phyloP scores from a whole-genome alignment of 2,329 filamentous ascomycete genomes.

The Emmonsiellopsis sp. region DNA sequence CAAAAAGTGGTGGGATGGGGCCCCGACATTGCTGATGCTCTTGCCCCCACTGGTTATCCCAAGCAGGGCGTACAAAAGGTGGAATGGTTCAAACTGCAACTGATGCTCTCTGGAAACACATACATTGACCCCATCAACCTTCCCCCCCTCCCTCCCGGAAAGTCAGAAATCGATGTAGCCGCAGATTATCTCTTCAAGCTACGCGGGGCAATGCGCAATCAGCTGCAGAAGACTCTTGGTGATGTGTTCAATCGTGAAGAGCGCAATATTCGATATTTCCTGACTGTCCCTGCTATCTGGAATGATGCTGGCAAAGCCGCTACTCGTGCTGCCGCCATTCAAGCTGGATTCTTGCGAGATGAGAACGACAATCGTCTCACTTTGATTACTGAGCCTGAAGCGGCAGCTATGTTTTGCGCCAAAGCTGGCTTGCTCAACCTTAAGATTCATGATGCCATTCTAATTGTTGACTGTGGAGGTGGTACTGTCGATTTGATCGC shows the following conservation, averaged over 20 bases:
- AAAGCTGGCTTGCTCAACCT: conserved; percentile 93
- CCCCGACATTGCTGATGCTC: conserved; percentile 91
- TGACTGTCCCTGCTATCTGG: conserved; percentile 99
- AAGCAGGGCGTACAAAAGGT: conserved; percentile 98
- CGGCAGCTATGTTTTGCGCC: conserved; percentile 92
- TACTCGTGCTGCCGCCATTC: conserved; percentile 88
- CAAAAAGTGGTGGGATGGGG: conserved; percentile 99
- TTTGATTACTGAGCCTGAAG: conserved; percentile 91
- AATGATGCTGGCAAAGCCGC: conserved; percentile 98
- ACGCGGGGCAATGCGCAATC: conserved; percentile 90
- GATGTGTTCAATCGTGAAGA: conserved; percentile 98
- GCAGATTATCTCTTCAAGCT: conserved; percentile 98
- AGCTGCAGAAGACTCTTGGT: conserved; percentile 89
- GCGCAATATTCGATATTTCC: conserved; percentile 93
- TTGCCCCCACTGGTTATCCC: conserved; percentile 93
- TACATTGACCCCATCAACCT: conserved; percentile 99
- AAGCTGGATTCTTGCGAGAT: conserved; percentile 91
- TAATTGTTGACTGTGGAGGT: conserved; percentile 97
- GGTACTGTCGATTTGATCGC: conserved; percentile 98
- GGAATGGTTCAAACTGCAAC: conserved; percentile 98
- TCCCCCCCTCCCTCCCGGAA: conserved; percentile 89
- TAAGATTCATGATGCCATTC: conserved; percentile 95
- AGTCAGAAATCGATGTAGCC: conserved; percentile 98
- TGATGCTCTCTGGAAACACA: conserved; percentile 97
- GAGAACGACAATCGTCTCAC: conserved; percentile 97